Conservation (phyloP, 139 green algal species). For the Picochlorum sp. region DNA sequence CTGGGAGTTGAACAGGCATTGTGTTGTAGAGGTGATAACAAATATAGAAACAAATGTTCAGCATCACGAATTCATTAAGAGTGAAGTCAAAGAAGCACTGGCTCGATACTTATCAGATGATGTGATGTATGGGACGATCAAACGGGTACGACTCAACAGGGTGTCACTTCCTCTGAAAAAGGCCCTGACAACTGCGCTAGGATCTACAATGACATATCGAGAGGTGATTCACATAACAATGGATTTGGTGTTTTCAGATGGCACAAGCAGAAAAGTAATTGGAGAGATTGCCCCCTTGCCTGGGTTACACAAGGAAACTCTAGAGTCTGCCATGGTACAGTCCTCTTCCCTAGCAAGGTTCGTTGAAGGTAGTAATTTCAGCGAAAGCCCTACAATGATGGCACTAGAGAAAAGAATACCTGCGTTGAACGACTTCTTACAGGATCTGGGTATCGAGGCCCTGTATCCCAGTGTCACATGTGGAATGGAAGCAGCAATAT, state of each 20-base stretch:
- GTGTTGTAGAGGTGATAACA: constrained; percentile 76
- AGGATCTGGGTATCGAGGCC: neutral
- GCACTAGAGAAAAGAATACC: neutral
- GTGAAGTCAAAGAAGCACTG: constrained; percentile 9
- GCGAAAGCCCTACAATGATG: neutral
- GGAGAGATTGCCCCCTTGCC: constrained; percentile 74
- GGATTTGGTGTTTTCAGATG: constrained; percentile 3
- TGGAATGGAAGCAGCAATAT: neutral
- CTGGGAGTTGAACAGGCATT: constrained; percentile 71
- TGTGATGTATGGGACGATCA: neutral
- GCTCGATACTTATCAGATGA: neutral
- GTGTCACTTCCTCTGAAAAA: neutral
- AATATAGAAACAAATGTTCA: constrained; percentile 57
- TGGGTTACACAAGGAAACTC: constrained; percentile 72
- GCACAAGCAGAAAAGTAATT: neutral
- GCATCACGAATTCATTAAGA: constrained; percentile 60
- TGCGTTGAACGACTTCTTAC: neutral
- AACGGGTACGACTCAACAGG: neutral
- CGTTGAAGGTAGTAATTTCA: neutral
- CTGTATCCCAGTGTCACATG: neutral
- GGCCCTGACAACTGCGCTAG: neutral
- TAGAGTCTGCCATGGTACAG: constrained; percentile 55
- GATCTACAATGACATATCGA: neutral
- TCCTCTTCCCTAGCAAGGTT: constrained; percentile 21
- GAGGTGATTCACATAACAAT: neutral